A percentile compares a stretch with the other conserved stretches of the same genome.
Evolutionary conservation across 2,329 filamentous ascomycete genomes (phyloP).

Genomic region (Botrytis deweyae): DNA sequence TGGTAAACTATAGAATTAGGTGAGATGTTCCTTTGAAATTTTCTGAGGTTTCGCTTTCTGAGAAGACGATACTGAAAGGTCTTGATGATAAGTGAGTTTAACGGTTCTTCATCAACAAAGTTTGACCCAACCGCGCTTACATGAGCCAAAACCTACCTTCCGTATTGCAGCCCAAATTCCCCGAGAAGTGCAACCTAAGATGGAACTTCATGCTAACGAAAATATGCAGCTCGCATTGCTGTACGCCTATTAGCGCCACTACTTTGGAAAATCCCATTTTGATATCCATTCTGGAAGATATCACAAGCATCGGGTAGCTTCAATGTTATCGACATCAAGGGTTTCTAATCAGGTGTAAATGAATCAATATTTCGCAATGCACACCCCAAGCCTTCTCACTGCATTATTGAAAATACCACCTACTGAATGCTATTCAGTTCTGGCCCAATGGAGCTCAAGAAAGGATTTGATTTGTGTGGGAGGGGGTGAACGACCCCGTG

Average conservation of each 20-base stretch:
- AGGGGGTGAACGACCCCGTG: neutral
- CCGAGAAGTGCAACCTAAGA: neutral
- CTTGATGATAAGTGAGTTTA: neutral
- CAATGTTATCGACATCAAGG: neutral
- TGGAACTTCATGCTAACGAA: neutral
- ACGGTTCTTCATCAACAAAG: neutral
- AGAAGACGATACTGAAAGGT: neutral
- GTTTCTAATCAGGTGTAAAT: neutral
- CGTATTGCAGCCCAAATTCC: neutral
- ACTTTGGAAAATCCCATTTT: neutral
- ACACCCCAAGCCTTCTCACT: neutral
- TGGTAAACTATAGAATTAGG: neutral
- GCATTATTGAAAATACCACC: conserved; percentile 5
- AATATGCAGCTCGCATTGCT: conserved; percentile 2
- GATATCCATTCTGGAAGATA: neutral
- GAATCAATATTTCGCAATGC: neutral
- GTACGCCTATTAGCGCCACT: conserved; percentile 10
- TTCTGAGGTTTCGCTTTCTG: neutral
- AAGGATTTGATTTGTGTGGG: neutral
- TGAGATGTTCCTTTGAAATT: neutral
- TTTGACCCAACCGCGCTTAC: neutral
- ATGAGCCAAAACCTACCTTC: neutral
- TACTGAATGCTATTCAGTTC: neutral
- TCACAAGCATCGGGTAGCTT: neutral
- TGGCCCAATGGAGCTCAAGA: neutral